These are phyloP conservation scores for Agapanthus africanus DNA, from an alignment of 106 monocot genomes.

Conservation along the genomic window DNA sequence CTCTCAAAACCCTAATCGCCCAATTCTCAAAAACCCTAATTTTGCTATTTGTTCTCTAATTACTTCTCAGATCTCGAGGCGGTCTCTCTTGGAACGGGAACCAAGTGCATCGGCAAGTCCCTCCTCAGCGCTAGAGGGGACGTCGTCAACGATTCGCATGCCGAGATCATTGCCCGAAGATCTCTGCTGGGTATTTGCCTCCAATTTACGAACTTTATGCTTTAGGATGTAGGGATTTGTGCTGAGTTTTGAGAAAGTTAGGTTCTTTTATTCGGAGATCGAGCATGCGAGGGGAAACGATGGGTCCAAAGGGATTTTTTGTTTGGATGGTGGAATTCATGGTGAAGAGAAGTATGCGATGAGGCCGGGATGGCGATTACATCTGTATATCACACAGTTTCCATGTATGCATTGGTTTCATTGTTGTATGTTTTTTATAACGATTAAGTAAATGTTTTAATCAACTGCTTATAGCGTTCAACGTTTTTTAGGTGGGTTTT, in stretches of 20 bases:
- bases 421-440: neutral
- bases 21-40: neutral
- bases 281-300: conserved; percentile 8
- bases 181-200: conserved; percentile 68
- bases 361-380: conserved; percentile 51
- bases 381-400: conserved; percentile 75
- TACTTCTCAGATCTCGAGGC: conserved; percentile 43
- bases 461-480: neutral
- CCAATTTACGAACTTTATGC: too few relatives aligned
- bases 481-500: conserved; percentile 9
- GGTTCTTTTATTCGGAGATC: conserved; percentile 74
- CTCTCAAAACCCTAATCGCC: neutral
- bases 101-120: conserved; percentile 86
- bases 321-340: conserved; percentile 15
- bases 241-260: too few relatives aligned
- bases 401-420: conserved; percentile 39
- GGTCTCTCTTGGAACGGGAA: conserved; percentile 83
- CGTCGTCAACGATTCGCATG: conserved; percentile 87
- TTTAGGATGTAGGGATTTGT: too few relatives aligned
- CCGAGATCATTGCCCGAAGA: conserved; percentile 84
- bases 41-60: too few relatives aligned
- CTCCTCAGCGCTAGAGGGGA: conserved; percentile 73
- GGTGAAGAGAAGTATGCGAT: conserved; percentile 39
- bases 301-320: conserved; percentile 16
- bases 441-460: neutral